A percentile compares a stretch with the other conserved stretches of the same genome.
These are phyloP conservation scores for Trichoderma oligosporum DNA, from an alignment of 2,329 filamentous ascomycete genomes.

Conservation along the genomic window DNA sequence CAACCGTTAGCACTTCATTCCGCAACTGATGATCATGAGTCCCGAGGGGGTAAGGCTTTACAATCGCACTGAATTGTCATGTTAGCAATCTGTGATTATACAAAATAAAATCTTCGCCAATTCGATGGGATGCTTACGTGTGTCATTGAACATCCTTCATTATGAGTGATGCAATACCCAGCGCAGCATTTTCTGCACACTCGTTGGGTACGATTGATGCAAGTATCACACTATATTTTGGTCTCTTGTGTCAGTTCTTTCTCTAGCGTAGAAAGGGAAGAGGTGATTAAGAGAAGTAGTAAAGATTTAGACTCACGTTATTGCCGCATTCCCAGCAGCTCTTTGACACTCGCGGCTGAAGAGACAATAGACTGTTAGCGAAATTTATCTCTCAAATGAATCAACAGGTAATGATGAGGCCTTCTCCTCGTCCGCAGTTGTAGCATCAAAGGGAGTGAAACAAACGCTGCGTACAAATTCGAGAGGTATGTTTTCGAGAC, in stretches of 20 bases:
- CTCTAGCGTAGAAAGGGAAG: background rate
- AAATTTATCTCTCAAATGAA: background rate
- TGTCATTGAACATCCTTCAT: conserved; percentile 71
- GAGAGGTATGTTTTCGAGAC: conserved; percentile 18
- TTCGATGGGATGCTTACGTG: conserved; percentile 41
- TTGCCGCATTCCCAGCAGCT: conserved; percentile 85
- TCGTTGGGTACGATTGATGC: conserved; percentile 67
- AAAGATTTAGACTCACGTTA: conserved; percentile 54
- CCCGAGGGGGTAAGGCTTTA: background rate
- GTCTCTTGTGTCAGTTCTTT: conserved; percentile 1
- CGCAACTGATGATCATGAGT: background rate
- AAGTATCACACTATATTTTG: conserved; percentile 63
- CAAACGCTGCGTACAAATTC: conserved; percentile 23
- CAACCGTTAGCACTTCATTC: background rate
- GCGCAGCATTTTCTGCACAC: conserved; percentile 69
- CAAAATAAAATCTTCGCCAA: background rate
- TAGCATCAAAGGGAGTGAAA: background rate
- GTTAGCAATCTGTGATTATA: conserved; percentile 6
- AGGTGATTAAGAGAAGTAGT: background rate
- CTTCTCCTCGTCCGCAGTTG: conserved; percentile 15
- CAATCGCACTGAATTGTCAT: conserved; percentile 7
- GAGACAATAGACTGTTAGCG: conserved; percentile 6
- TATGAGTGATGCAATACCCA: conserved; percentile 79
- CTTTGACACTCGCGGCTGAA: conserved; percentile 58
- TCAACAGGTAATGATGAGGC: conserved; percentile 4